Percentiles rank a stretch among this genome's conserved stretches.
phyloP scores from a whole-genome alignment of 176 grass and related monocot genomes.

The Juncus inflexus region DNA sequence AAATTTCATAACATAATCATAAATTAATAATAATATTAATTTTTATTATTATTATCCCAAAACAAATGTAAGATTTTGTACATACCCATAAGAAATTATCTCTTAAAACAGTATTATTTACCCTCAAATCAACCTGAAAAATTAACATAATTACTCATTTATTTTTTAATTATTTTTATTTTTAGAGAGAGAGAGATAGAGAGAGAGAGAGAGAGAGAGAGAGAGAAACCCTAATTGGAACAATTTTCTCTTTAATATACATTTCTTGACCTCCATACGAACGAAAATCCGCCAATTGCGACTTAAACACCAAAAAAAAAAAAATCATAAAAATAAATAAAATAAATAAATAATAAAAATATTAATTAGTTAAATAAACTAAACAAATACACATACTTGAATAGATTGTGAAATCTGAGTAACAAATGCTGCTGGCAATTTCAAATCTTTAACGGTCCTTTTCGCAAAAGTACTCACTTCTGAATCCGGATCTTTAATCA shows the following conservation, averaged over 20 bases:
- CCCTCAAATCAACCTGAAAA: constrained; percentile 78
- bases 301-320: constrained; percentile 25
- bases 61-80: constrained; percentile 1
- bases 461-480: constrained; percentile 74
- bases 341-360: not conserved
- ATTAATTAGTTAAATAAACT: not conserved
- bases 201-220: constrained; percentile 9
- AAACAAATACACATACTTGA: constrained; percentile 40
- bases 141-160: constrained; percentile 1
- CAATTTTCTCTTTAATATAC: constrained; percentile 88
- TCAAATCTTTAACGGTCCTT: constrained; percentile 88
- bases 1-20: not conserved
- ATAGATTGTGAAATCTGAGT: constrained; percentile 89
- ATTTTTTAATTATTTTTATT: not conserved
- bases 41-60: not conserved
- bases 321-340: constrained; percentile 8
- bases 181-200: constrained; percentile 16
- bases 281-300: constrained; percentile 78
- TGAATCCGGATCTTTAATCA: constrained; percentile 69
- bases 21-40: not conserved
- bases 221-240: constrained; percentile 71
- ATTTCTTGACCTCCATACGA: constrained; percentile 96
- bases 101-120: constrained; percentile 82
- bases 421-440: constrained; percentile 62
- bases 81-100: constrained; percentile 86